Percentiles rank a stretch among this genome's conserved stretches.
Conservation (phyloP, 2,329 filamentous ascomycete species). For the Grosmannia penicillata region DNA sequence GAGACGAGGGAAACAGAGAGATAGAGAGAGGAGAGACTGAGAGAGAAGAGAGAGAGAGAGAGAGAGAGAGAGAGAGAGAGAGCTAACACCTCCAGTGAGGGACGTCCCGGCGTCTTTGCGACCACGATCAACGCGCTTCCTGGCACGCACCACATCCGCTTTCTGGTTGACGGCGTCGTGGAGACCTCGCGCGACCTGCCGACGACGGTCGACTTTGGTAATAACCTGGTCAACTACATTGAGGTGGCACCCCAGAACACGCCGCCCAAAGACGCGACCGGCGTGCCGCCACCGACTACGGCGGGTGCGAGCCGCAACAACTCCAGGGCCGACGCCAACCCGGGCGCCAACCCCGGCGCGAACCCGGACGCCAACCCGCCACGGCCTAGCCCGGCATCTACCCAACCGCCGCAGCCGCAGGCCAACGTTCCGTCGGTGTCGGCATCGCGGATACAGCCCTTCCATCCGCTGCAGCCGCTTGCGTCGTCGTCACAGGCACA, state of each 20-base stretch:
- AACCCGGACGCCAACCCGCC: no score
- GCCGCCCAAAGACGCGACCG: conserved; percentile 17
- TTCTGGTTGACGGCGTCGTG: conserved; percentile 90
- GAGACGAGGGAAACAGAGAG: no score
- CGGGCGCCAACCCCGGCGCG: no score
- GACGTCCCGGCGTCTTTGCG: conserved; percentile 50
- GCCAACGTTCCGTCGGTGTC: no score
- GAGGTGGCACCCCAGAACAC: conserved; percentile 73
- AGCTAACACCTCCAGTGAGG: conserved; percentile 24
- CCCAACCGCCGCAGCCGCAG: not conserved
- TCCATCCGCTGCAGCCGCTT: not conserved
- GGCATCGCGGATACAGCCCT: not conserved
- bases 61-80: no score
- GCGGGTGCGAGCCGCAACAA: no score
- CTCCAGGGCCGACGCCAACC: no score
- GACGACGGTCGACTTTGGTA: conserved; percentile 93
- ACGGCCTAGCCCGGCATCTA: no score
- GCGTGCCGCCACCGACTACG: no score
- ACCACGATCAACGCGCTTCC: conserved; percentile 72
- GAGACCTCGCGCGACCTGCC: conserved; percentile 73
- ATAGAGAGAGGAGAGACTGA: no score
- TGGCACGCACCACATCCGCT: conserved; percentile 92
- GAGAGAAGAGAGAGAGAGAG: no score
- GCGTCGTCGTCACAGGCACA: not conserved
- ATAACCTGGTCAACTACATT: conserved; percentile 96